phyloP scores from a whole-genome alignment of 2,329 filamentous ascomycete species.

The Stenocarpella maydis region DNA sequence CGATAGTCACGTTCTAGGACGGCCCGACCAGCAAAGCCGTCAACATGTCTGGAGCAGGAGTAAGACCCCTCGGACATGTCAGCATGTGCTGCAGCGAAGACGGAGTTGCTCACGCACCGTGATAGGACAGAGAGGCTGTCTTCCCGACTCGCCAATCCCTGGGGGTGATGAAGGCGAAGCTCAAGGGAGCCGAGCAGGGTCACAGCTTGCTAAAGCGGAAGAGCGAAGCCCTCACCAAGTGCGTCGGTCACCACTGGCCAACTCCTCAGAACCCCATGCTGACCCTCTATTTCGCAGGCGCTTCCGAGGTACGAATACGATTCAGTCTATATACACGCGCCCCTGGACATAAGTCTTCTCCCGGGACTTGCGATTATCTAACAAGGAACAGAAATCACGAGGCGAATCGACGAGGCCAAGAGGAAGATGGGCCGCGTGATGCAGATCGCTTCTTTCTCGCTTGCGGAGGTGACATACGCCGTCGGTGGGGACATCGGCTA shows the following conservation, averaged over 20 bases:
- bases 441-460: constrained; percentile 97
- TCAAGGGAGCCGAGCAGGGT: constrained; percentile 91
- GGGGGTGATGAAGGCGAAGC: constrained; percentile 96
- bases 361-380: neutral
- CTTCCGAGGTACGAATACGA: constrained; percentile 75
- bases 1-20: neutral
- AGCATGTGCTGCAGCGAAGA: neutral
- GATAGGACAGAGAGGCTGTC: constrained; percentile 89
- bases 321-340: neutral
- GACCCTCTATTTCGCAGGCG: constrained; percentile 61
- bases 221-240: constrained; percentile 98
- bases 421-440: constrained; percentile 99
- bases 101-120: constrained; percentile 27
- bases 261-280: neutral
- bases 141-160: constrained; percentile 98
- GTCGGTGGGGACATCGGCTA: constrained; percentile 96
- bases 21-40: constrained; percentile 31
- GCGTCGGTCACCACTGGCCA: constrained; percentile 45
- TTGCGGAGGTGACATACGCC: constrained; percentile 97
- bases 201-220: constrained; percentile 97
- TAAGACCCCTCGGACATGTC: constrained; percentile 38
- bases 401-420: constrained; percentile 97
- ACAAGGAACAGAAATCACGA: constrained; percentile 78
- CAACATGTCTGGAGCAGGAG: constrained; percentile 52
- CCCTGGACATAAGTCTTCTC: too few species aligned